Base-by-base conservation (phyloP, 2,329 filamentous ascomycete genomes). In the Lasiodiplodia theobromae region DNA sequence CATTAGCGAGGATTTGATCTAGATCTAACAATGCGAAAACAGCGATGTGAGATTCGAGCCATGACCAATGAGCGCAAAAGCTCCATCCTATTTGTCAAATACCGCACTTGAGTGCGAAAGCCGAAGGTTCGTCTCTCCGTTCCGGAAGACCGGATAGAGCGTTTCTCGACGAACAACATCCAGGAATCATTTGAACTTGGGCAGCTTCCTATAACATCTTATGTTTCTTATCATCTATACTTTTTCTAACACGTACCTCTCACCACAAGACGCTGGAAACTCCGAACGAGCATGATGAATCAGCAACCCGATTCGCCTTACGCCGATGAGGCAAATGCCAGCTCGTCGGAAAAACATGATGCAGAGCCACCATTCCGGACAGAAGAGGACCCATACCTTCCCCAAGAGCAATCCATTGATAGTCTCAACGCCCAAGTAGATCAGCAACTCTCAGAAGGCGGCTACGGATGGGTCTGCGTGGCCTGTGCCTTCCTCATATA, bases 401-500 rank as follows among this genome's bases (percentile, higher is more conserved):
- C 44, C 44, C 44, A 47, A 47, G 44, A 16, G n/a, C 44, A n/a
- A 47, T 47, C 4, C 44, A 47, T 47, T n/a, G 44, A n/a, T 2
- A 11, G 44, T 16, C 44, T 47, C 44, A 47, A 47, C 12, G 14
- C 44, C 44, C 44, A n/a, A 47, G 7, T 16, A 2, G 44, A 47
- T 47, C 44, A 47, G 44, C 76, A 18, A 3, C 2, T 47, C 44
- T 47, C 44, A 16, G 76, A 80, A 67, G 78, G 78, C 16, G 78
- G 78, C 4, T 80, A 80, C 63, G 79, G 77, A 64, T 81, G 78
- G 79, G 71, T 79, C 2, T 72, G 72, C 67, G 74, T 75, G 16
- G 66, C 64, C 18, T 73, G 73, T 14, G 70, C 76, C 18, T 71
- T 72, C 51, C 68, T 74, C 37, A 64, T 78, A 60, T 77, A 78